Conservation (phyloP, 2,329 filamentous ascomycete species). For the Plenodomus tracheiphilus region DNA sequence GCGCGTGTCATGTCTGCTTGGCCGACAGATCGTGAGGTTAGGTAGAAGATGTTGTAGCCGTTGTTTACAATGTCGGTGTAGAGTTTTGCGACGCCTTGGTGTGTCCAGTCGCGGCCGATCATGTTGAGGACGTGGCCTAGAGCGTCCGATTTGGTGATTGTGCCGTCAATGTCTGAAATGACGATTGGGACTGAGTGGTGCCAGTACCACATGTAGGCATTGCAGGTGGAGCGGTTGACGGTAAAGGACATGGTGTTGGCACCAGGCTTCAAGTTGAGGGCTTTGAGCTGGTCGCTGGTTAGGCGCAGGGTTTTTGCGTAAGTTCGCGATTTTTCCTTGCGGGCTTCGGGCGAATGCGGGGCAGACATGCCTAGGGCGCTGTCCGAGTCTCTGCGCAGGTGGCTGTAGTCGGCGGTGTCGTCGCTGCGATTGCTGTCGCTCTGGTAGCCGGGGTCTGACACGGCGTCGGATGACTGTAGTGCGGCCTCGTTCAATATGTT, state of each 20-base stretch:
- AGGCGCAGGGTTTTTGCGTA: conserved; percentile 95
- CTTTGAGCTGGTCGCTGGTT: conserved; percentile 93
- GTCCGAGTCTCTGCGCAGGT: conserved; percentile 69
- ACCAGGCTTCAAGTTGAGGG: conserved; percentile 78
- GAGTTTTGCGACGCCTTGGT: conserved; percentile 92
- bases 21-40: conserved; percentile 91
- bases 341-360: conserved; percentile 55
- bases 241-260: conserved; percentile 94
- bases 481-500: conserved; percentile 55
- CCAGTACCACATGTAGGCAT: conserved; percentile 93
- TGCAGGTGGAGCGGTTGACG: conserved; percentile 91
- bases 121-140: conserved; percentile 93
- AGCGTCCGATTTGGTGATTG: conserved; percentile 96
- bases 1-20: conserved; percentile 88
- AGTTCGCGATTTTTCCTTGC: conserved; percentile 72
- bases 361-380: conserved; percentile 68
- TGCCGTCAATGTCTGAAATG: conserved; percentile 98
- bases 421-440: conserved; percentile 77
- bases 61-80: conserved; percentile 95
- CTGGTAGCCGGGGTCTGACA: conserved; percentile 92
- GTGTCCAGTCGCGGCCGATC: conserved; percentile 97
- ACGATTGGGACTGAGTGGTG: conserved; percentile 88
- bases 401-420: conserved; percentile 52
- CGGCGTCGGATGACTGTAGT: conserved; percentile 72
- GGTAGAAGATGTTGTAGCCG: conserved; percentile 98